phyloP scores from a whole-genome alignment of 345 rosid genomes.

The Aquilaria yunnanensis region DNA sequence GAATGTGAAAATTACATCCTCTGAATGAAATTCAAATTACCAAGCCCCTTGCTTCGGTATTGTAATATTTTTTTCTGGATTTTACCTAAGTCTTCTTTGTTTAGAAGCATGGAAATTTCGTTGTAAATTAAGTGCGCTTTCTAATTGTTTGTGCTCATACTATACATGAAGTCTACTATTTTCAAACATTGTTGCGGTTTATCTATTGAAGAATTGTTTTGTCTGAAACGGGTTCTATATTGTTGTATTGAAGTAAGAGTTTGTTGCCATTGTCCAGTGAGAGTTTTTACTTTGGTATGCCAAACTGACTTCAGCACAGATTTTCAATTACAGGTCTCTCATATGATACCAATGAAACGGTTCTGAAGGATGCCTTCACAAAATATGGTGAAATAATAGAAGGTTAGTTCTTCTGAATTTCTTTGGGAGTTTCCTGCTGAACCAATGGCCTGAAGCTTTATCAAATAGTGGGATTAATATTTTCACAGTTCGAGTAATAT shows the following conservation, averaged over 20 bases:
- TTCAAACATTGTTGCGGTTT: too few relatives aligned
- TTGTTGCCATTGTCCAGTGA: too few relatives aligned
- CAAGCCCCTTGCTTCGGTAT: neutral
- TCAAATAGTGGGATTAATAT: neutral
- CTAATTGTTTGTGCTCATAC: too few relatives aligned
- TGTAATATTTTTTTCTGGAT: too few relatives aligned
- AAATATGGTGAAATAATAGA: conserved; percentile 45
- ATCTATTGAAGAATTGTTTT: too few relatives aligned
- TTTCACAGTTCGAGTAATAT: conserved; percentile 49
- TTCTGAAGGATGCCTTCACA: conserved; percentile 41
- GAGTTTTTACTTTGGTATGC: conserved; percentile 1
- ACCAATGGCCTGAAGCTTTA: neutral
- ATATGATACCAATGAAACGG: conserved; percentile 62
- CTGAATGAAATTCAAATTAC: neutral
- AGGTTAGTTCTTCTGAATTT: conserved; percentile 21
- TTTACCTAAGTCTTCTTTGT: too few relatives aligned
- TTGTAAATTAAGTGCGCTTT: too few relatives aligned
- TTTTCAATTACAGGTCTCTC: conserved; percentile 47
- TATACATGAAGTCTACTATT: too few relatives aligned
- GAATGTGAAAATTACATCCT: neutral
- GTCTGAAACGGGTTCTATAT: too few relatives aligned
- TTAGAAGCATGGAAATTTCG: too few relatives aligned
- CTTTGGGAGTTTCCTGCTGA: too few relatives aligned
- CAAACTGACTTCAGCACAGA: neutral
- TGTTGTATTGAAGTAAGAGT: too few relatives aligned